A percentile compares a stretch with the other conserved stretches of the same genome.
Conservation (phyloP, 2,329 filamentous ascomycete genomes). For the Fonsecaea pedrosoi region DNA sequence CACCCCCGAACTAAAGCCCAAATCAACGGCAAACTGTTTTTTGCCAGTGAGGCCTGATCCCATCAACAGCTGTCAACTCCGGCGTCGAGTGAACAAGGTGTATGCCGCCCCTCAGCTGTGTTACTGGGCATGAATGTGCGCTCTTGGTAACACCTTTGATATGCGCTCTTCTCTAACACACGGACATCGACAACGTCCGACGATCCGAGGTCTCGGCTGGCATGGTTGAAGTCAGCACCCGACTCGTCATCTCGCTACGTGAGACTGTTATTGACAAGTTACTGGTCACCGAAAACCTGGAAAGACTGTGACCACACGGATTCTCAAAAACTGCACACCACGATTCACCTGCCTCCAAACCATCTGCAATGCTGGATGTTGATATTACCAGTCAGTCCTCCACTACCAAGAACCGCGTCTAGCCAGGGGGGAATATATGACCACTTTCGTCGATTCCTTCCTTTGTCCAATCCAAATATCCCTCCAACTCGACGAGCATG, state of each 20-base stretch:
- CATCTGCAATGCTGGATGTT: too few relatives aligned
- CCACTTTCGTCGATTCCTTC: too few relatives aligned
- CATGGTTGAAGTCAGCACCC: background rate
- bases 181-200: background rate
- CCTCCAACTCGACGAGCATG: too few relatives aligned
- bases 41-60: background rate
- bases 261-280: background rate
- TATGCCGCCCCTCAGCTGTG: background rate
- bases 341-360: too few relatives aligned
- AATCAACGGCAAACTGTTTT: background rate
- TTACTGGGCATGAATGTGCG: background rate
- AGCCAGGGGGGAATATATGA: too few relatives aligned
- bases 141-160: background rate
- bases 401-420: too few relatives aligned
- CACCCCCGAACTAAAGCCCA: background rate
- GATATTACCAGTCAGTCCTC: too few relatives aligned
- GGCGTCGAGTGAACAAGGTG: background rate
- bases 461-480: too few relatives aligned
- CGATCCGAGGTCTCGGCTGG: background rate
- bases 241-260: background rate
- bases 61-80: background rate
- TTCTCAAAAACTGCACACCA: background rate
- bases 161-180: background rate
- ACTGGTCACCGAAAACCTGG: background rate
- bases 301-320: background rate